phyloP scores from a whole-genome alignment of 1,284 basidiomycete species.

The Kalmanozyma brasiliensis region DNA sequence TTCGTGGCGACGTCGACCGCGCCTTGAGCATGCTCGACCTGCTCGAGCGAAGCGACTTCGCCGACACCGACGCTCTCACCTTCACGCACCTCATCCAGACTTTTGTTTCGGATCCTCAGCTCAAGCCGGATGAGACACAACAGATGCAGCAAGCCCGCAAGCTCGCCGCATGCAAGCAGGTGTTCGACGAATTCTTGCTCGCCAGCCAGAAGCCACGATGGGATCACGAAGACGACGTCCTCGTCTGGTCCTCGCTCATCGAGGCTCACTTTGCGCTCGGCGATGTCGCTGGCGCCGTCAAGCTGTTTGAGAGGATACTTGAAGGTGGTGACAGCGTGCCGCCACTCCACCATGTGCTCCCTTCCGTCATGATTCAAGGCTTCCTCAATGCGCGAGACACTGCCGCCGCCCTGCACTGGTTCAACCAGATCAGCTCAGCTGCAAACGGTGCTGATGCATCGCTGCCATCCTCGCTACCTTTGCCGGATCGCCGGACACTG shows the following conservation, averaged over 20 bases:
- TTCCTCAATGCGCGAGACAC: slow-evolving; percentile 52
- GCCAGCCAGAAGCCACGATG: slow-evolving; percentile 67
- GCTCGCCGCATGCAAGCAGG: slow-evolving; percentile 74
- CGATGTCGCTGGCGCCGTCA: slow-evolving; percentile 75
- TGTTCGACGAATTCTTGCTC: slow-evolving; percentile 75
- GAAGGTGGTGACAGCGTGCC: slow-evolving; percentile 68
- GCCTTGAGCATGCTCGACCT: slow-evolving; percentile 79
- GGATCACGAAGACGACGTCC: slow-evolving; percentile 63
- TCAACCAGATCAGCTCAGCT: slow-evolving; percentile 35
- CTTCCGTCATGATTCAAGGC: slow-evolving; percentile 74
- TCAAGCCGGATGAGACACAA: slow-evolving; percentile 62
- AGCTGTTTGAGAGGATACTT: slow-evolving; percentile 80
- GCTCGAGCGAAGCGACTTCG: slow-evolving; percentile 72
- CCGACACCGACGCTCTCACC: slow-evolving; percentile 70
- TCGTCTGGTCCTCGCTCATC: slow-evolving; percentile 81
- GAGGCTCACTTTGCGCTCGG: slow-evolving; percentile 78
- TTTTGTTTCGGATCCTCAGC: slow-evolving; percentile 43
- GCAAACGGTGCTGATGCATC: background rate
- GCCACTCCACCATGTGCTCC: slow-evolving; percentile 72
- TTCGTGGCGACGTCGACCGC: slow-evolving; percentile 74
- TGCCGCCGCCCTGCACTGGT: slow-evolving; percentile 53
- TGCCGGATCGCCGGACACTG: slow-evolving; percentile 11
- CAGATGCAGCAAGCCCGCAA: slow-evolving; percentile 73
- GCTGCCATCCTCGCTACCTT: slow-evolving; percentile 9
- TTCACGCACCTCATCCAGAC: slow-evolving; percentile 75